Base-by-base conservation (phyloP, 768 basidiomycete genomes). In the Tremella yokohamensis region DNA sequence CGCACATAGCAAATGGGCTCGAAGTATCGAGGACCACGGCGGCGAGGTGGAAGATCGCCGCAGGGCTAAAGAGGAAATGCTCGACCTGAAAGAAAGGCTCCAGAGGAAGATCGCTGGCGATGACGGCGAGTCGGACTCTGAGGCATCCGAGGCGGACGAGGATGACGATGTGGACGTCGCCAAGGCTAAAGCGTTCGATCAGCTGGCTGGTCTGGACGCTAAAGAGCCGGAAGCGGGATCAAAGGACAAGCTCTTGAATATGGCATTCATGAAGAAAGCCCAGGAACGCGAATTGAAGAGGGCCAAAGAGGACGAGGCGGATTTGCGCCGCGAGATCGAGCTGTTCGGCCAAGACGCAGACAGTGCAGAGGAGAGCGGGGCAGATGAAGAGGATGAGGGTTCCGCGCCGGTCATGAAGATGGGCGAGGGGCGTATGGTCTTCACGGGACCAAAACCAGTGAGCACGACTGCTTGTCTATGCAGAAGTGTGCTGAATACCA, bases 261-360 rank as follows among this genome's bases (percentile, higher is more conserved):
- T 98, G 96, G 97, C 96, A 78, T 99, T 98, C 78, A 99, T 99
- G 94, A 87, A 88, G 75, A 87, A 92, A 47, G 93, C 90, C 0
- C 85, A 87, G 79, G 83, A 83, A 3, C 81, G 89, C 62, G 82
- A 85, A 56, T 78, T 82, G 65, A 79, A 74, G 8, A 80, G 81
- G 53, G 84, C 83, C 0, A 80, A 85, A 57, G 81, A 81, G 56
- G 82, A 84, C 62, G 84, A 82, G 3, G 87, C 88, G 56, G 87
- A 88, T 65, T 84, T 94, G 58, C 78, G 84, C 61, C 79, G 79
- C 61, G 88, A 90, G 67, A 79, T 96, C 69, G 84, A 83, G 34
- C 74, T 78, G 50, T 73, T 77, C 40, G 75, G 78, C 16, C 73
- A 70, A 3, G 74, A 69, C 19, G 15, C n/a, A 4, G 64, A 62